Conservation (phyloP, 495 filamentous ascomycete genomes). For the Trichodelitschia bisporula region DNA sequence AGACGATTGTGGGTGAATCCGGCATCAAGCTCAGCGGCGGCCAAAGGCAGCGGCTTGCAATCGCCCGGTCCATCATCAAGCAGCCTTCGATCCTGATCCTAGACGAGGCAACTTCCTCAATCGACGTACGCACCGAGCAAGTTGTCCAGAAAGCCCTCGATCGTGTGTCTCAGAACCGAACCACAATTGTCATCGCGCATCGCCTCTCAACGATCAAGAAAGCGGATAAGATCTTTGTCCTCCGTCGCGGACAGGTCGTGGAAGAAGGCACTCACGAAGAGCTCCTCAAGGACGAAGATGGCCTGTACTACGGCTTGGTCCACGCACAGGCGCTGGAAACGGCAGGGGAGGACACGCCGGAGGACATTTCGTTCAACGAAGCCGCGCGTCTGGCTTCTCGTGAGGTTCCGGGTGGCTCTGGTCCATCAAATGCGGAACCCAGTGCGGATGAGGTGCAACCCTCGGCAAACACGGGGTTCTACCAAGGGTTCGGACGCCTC, state of each 20-base stretch:
- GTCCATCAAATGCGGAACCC: too few species aligned
- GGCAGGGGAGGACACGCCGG: too few species aligned
- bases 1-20: conserved; percentile 11
- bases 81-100: conserved; percentile 13
- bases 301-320: conserved; percentile 11
- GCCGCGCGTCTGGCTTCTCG: too few species aligned
- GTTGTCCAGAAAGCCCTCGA: conserved; percentile 14
- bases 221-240: conserved; percentile 13
- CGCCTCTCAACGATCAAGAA: conserved; percentile 11
- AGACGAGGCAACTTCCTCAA: conserved; percentile 14
- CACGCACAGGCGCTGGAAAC: conserved; percentile 8
- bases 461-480: conserved; percentile 4
- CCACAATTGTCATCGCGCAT: conserved; percentile 14
- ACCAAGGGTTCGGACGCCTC: conserved; percentile 7
- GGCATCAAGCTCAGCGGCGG: conserved; percentile 12
- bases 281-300: conserved; percentile 5
- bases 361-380: too few species aligned
- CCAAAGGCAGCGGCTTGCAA: conserved; percentile 13
- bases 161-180: conserved; percentile 10
- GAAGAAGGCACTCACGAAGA: conserved; percentile 13
- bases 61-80: conserved; percentile 13
- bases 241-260: conserved; percentile 9
- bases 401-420: too few species aligned
- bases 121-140: conserved; percentile 11
- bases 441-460: neutral